Conservation (phyloP, 805 yeast genomes). For the Candida ascalaphidarum region DNA sequence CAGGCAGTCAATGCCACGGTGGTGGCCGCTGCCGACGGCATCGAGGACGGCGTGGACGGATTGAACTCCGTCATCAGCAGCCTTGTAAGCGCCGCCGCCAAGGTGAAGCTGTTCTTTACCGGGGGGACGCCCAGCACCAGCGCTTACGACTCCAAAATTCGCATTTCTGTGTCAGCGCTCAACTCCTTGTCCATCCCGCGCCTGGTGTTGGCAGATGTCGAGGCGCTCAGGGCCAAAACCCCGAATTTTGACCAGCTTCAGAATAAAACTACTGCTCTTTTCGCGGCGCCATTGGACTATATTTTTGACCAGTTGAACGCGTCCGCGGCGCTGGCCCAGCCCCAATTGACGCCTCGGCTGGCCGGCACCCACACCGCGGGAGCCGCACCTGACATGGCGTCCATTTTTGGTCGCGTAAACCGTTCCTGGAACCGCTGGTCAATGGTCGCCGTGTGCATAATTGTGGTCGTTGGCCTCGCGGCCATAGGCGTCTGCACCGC, state of each 20-base stretch:
- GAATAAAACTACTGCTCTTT: constrained; percentile 44
- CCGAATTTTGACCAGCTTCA: constrained; percentile 64
- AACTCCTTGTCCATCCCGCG: constrained; percentile 39
- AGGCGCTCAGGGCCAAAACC: constrained; percentile 38
- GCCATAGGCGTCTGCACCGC: no score
- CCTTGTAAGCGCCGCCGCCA: constrained; percentile 36
- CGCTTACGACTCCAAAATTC: constrained; percentile 40
- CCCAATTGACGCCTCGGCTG: no score
- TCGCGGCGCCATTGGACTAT: constrained; percentile 52
- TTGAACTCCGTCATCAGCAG: constrained; percentile 51
- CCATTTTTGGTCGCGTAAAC: no score
- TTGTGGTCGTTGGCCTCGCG: no score
- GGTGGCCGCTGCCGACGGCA: constrained; percentile 53
- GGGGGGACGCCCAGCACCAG: constrained; percentile 13
- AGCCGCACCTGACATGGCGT: no score
- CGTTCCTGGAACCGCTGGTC: no score
- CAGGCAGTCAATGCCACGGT: constrained; percentile 50
- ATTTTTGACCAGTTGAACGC: constrained; percentile 31
- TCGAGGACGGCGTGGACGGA: constrained; percentile 59
- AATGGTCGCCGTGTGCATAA: no score
- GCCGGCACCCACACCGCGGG: no score
- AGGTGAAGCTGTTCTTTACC: constrained; percentile 46
- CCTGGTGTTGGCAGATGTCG: constrained; percentile 54
- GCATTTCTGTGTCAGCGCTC: constrained; percentile 8
- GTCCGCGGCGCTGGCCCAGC: no score